Conservation (phyloP, 257 asterid species). For the Solanum okadae region DNA sequence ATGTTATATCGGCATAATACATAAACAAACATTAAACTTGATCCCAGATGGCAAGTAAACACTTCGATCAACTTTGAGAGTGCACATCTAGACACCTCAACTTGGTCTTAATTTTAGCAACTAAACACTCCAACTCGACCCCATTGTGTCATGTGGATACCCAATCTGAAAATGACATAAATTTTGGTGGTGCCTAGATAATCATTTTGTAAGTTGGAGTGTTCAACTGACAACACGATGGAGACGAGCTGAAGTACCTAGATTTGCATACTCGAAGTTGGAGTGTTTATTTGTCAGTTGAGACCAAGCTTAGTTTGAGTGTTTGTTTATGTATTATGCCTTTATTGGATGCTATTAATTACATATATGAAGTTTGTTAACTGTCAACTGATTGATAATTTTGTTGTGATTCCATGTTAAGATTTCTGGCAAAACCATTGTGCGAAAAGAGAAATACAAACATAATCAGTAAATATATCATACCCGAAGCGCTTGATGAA, state of each 20-base stretch:
- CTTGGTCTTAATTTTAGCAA: not conserved
- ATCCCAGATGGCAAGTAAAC: not conserved
- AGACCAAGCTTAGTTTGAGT: not conserved
- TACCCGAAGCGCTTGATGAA: constrained; percentile 92
- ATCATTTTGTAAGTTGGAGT: not conserved
- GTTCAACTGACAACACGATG: not conserved
- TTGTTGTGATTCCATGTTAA: not conserved
- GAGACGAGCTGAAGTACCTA: not conserved
- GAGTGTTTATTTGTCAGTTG: not conserved
- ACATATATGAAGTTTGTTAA: not conserved
- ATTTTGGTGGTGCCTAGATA: not conserved
- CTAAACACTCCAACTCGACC: not conserved
- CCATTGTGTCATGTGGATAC: not conserved
- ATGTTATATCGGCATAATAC: not conserved
- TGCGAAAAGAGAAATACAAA: not conserved
- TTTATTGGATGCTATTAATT: not conserved
- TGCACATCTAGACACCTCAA: not conserved
- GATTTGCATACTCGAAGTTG: not conserved
- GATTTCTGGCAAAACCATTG: not conserved
- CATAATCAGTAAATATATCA: constrained; percentile 2
- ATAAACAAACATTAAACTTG: too few species aligned
- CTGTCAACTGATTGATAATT: not conserved
- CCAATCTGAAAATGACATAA: not conserved
- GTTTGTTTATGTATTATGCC: not conserved
- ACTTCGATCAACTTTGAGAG: not conserved